Evolutionary conservation across 2,329 filamentous ascomycete species (phyloP), one percentile per base, ranked within the genome.

Genomic region (Proliferodiscus dingleyae): DNA sequence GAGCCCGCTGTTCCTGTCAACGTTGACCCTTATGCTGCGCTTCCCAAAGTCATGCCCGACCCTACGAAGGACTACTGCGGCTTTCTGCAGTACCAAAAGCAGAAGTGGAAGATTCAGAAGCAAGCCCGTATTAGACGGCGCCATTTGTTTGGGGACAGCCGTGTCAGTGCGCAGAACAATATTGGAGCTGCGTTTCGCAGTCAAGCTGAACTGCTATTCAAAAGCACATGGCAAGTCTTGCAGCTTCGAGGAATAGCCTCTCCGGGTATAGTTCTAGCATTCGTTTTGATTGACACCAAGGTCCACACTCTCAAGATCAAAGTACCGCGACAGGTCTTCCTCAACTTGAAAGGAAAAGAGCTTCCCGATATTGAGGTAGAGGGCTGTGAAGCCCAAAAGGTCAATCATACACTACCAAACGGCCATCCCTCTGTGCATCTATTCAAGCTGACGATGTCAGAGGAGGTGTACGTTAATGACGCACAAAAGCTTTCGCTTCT

Each of bases 61-160:
- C 86, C 93, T 16, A 87, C 82, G 0, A 81, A 93, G 39, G 85
- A 98, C 65, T 99, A 99, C 57, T 71, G 80, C 15, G 88, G 80
- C 0, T 98, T 95, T 72, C 66, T 99, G 43, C 77, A 85, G 61
- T 97, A 97, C 61, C 93, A 98, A 64, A 99, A 99, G 68, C 81
- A 90, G 69, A 98, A 98, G 67, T 99, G 93, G 93, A 96, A 91
- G 70, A 85, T 97, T 29, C 93, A 99, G 64, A 95, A 89, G 61
- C 86, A 95, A 64, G 89, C 91, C 26, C 81, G 93, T 18, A 76
- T 84, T 49, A 83, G 91, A 34, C 78, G 94, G 53, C 80, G 91
- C 39, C 93, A 98, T 64, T 73, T 98, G 1, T 98, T 98, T 59
- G 93, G 93, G 49, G 91, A 98, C 59, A 83, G 85, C 46, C 78